Percentiles rank a stretch among this genome's conserved stretches.
Conservation (phyloP, 2,329 filamentous ascomycete species). For the Alternaria triticina region DNA sequence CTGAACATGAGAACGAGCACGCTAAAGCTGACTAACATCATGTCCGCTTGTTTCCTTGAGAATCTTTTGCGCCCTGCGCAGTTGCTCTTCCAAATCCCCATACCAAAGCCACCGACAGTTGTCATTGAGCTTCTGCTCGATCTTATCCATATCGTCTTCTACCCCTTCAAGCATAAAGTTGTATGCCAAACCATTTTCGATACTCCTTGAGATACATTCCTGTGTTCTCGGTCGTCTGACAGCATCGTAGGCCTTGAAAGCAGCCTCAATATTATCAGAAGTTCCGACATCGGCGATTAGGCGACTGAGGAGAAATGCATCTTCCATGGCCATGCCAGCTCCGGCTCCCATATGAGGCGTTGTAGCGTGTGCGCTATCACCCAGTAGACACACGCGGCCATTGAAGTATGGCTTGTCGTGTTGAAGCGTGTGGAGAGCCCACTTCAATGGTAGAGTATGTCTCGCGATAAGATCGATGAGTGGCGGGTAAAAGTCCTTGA, state of each 20-base stretch:
- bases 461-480: constrained; percentile 19
- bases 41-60: neutral
- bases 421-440: constrained; percentile 60
- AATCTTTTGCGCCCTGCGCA: constrained; percentile 22
- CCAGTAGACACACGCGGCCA: constrained; percentile 54
- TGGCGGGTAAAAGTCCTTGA: constrained; percentile 19
- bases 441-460: constrained; percentile 50
- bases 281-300: constrained; percentile 33
- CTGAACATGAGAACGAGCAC: neutral
- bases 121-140: constrained; percentile 21
- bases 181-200: constrained; percentile 25
- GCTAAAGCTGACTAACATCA: neutral
- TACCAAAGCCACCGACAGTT: constrained; percentile 38
- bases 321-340: constrained; percentile 62
- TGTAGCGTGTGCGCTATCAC: constrained; percentile 62
- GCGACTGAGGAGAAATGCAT: constrained; percentile 53
- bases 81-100: constrained; percentile 33
- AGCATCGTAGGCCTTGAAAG: constrained; percentile 47
- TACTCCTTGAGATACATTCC: constrained; percentile 40
- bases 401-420: constrained; percentile 53
- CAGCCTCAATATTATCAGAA: constrained; percentile 29
- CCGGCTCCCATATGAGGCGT: constrained; percentile 62
- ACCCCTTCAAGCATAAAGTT: constrained; percentile 26
- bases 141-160: constrained; percentile 19
- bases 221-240: constrained; percentile 48